Base-by-base conservation (phyloP, 1,139 yeast genomes). In the Taiozyma sp. region DNA sequence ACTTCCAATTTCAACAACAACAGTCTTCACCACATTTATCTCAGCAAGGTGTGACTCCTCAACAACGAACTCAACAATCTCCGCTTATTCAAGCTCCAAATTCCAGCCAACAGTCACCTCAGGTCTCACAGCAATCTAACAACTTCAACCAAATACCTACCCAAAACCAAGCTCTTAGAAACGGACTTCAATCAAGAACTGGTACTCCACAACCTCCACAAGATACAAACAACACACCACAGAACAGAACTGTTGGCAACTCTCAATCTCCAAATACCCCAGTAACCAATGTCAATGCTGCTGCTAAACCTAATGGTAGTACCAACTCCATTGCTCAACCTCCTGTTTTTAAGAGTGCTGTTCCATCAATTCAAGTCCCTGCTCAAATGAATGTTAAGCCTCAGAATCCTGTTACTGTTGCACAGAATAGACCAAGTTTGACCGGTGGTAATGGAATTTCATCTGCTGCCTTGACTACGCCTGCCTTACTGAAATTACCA, bases 371-470 rank as follows among this genome's bases (percentile, higher is more conserved):
- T 50, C 89, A 93, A 1, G 83, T 90, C 42, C 83, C 96, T 1
- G 77, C 76, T 46, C 81, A 79, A 24, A 73, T 91, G 42, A 79
- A 83, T 45, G 83, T 88, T 9, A 77, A 80, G 52, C 79, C 83
- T 9, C 84, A 88, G 2, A 74, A 75, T 5, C 81, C 95, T 0
- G 83, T 83, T 1, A 69, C 82, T 1, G 74, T 83, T 53, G 79
- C 81, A 53, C 80, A 79, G 28, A 78, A 80, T 50, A 77, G 97
- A 53, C 96, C 98, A 7, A 84, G 96, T 2, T 71, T 90, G 48
- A 77, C 90, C 29, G 95, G 95, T 45, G 97, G 97, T n/a, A 79
- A 82, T 47, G 90, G 96, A 3, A 77, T 84, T 60, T 79, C 72
- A 69, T 86, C 79, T 54, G 79, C 79, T 49, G 82, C 77, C 42